Base-by-base conservation (phyloP, 331 rosid genomes). In the Malus hybrid region DNA sequence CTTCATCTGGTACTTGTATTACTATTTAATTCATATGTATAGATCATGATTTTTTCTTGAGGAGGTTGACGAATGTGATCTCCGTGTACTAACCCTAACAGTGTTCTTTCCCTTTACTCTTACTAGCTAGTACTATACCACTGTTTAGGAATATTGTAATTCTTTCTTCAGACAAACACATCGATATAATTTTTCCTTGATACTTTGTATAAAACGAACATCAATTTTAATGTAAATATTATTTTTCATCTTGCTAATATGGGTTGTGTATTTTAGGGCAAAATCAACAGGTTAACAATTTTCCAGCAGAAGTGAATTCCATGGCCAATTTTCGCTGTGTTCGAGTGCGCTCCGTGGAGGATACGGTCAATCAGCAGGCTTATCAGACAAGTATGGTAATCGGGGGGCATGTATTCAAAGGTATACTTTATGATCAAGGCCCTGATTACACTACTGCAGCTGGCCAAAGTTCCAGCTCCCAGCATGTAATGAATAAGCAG, bases 401-500 rank as follows among this genome's bases (percentile, higher is more conserved):
- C 11, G 89, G 93, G 69, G 96, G 90, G 15, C 96, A 79, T 70
- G 74, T 85, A 6, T 90, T 88, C 34, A 76, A 79, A 46, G 96
- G 96, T 10, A 77, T 85, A 63, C 88, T 88, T 1, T 73, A 83
- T 72, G 93, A 90, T 77, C 88, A 90, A 80, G 93, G 93, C 57
- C 91, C 84, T 56, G 70, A 64, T 46, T 14, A 63, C 36, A 60
- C 64, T 1, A 60, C 64, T 60, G 64, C 16, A 60, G 1, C 30
- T 8, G 67, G 67, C 36, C 75, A 28, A 68, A 77, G 65, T 56
- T 71, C 78, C 53, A 66, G 72, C 61, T 10, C 53, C n/a, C 36
- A 69, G n/a, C 39, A 55, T 19, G 70, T 3, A 44, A 24, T 39
- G 3, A 72, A 66, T 70, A 76, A 62, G 30, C 83, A 71, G 20